These are phyloP conservation scores for Zygoascus meyerae DNA, from an alignment of 1,139 yeast species.

Conservation along the genomic window DNA sequence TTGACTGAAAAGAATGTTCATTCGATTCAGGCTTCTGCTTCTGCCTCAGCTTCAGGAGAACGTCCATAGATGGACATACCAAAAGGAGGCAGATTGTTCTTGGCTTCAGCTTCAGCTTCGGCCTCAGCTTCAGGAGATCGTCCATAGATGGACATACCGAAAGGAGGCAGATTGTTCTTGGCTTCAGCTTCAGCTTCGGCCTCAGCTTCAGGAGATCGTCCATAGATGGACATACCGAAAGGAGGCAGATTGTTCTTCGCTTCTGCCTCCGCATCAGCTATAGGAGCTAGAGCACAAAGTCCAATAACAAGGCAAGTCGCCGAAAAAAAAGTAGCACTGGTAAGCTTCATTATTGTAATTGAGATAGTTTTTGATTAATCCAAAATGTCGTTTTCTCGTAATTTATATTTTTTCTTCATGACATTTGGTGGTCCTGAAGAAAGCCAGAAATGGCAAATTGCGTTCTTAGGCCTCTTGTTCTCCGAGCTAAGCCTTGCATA, in stretches of 20 bases:
- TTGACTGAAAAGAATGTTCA: no score
- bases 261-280: constrained; percentile 12
- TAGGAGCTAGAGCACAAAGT: constrained; percentile 13
- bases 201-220: constrained; percentile 13
- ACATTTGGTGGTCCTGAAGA: no score
- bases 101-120: constrained; percentile 10
- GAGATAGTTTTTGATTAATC: background rate
- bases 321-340: background rate
- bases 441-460: no score
- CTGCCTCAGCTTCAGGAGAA: constrained; percentile 14
- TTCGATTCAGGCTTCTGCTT: constrained; percentile 3
- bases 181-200: constrained; percentile 11
- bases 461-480: no score
- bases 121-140: constrained; percentile 18
- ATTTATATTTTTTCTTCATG: no score
- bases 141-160: constrained; percentile 16
- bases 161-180: constrained; percentile 9
- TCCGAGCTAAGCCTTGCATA: no score
- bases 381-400: no score
- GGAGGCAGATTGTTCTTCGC: constrained; percentile 10
- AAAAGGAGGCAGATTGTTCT: constrained; percentile 9
- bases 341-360: constrained; percentile 1
- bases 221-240: constrained; percentile 12
- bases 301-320: background rate
- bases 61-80: constrained; percentile 15